Conservation (phyloP, 805 yeast species). For the Jamesozyma piceae region DNA sequence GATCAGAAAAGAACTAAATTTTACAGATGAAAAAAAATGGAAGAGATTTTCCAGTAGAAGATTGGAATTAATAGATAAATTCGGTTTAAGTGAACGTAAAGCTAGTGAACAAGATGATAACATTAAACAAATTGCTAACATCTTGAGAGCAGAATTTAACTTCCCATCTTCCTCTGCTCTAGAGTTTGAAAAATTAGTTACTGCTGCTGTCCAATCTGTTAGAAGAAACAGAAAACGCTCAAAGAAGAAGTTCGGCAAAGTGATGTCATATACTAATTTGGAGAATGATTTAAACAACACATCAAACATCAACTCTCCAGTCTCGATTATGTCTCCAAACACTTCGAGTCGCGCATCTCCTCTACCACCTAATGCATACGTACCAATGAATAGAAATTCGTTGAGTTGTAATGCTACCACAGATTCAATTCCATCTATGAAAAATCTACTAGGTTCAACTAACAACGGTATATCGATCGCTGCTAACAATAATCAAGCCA, state of each 20-base stretch:
- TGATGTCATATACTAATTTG: not conserved
- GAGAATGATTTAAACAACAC: not conserved
- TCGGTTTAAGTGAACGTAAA: slow-evolving; percentile 51
- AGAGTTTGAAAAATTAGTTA: slow-evolving; percentile 83
- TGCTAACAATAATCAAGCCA: not conserved
- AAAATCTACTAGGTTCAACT: not conserved
- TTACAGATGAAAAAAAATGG: slow-evolving; percentile 79
- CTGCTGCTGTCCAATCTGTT: slow-evolving; percentile 92
- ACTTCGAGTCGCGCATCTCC: not conserved
- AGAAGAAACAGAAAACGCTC: slow-evolving; percentile 78
- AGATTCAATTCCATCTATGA: not conserved
- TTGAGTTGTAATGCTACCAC: not conserved
- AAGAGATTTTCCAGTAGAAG: slow-evolving; percentile 84
- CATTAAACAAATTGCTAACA: slow-evolving; percentile 67
- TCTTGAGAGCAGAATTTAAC: slow-evolving; percentile 68
- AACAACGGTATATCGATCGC: not conserved
- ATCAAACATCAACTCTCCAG: not conserved
- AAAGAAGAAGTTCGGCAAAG: slow-evolving; percentile 28
- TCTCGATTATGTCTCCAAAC: not conserved
- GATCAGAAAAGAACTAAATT: slow-evolving; percentile 48
- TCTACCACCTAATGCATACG: not conserved
- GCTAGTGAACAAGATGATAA: slow-evolving; percentile 89
- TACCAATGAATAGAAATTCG: not conserved
- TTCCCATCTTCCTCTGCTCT: slow-evolving; percentile 47
- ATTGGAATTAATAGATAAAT: slow-evolving; percentile 75